Evolutionary conservation across 805 yeast genomes (phyloP), one percentile per base, ranked within the genome.

Genomic region (Saccharomycopsis vini): DNA sequence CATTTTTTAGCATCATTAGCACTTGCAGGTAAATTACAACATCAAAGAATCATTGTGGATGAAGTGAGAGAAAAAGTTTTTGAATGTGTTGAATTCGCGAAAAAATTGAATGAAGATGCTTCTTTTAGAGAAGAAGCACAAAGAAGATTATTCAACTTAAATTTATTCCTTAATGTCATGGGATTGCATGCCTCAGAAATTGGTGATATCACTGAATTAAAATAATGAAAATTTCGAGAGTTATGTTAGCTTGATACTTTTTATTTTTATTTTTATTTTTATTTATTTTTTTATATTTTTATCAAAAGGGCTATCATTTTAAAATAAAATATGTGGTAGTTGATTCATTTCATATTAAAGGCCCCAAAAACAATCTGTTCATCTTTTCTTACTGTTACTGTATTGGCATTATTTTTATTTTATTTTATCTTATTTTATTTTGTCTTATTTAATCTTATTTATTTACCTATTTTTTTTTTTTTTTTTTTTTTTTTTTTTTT

Each of bases 1-100:
- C 97, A 90, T 66, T 89, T 90, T 58, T 73, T 90, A 62, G 98
- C 98, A 19, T 82, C 95, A 12, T 72, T 90, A 49, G 90, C 97
- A 0, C 68, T 90, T 50, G 90, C 95, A 49, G 95, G 97, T 51
- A 81, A 83, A 59, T 67, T 85, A 54, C 81, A 81, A 55, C 96
- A 89, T 59, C 97, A 90, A 71, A 76, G 96, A 66, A 77, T 86
- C 49, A 83, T 90, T 54, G 95, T 90, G 35, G 97, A 88, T 61
- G 96, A 87, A 60, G 88, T 87, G 22, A 77, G 97, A 65, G 92
- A 85, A 56, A 89, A 86, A 62, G 89, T 90, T 49, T 90, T 90
- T 56, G 92, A 90, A 26, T 82, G 86, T 9, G 84, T 88, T 75
- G 75, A 69, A 49, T 74, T 79, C 50, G 90, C 95, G 13, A 83